Conservation (phyloP, 305 asterid genomes). For the Petunia hybrid region DNA sequence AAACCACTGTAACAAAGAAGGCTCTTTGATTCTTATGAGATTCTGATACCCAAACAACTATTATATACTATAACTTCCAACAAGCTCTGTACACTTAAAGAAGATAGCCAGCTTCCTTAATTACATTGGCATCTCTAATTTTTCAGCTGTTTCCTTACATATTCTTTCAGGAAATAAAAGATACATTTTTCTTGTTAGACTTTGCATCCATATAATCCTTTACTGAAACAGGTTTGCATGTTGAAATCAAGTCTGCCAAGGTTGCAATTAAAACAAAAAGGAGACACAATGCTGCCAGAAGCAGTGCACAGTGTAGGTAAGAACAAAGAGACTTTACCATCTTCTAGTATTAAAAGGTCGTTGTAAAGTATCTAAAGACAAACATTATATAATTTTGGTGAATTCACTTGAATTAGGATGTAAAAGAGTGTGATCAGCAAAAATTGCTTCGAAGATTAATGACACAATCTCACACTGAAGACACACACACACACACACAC, state of each 20-base stretch:
- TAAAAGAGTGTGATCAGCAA: background rate
- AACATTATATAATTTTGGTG: background rate
- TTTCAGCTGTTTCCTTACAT: background rate
- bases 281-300: background rate
- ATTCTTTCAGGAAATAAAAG: background rate
- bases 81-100: background rate
- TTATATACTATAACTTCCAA: background rate
- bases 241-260: background rate
- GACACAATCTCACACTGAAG: background rate
- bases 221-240: constrained; percentile 6
- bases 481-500: background rate
- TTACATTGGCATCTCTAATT: background rate
- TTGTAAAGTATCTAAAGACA: background rate
- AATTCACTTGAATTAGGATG: constrained; percentile 2
- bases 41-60: background rate
- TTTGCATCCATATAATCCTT: background rate
- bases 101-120: background rate
- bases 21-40: constrained; percentile 15
- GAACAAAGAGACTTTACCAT: background rate
- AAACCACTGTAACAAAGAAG: background rate
- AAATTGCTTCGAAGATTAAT: constrained; percentile 9
- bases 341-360: constrained; percentile 6
- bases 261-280: background rate
- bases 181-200: background rate
- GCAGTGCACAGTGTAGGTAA: background rate